Base-by-base conservation (phyloP, 345 rosid genomes). In the Linum usitatissimum region DNA sequence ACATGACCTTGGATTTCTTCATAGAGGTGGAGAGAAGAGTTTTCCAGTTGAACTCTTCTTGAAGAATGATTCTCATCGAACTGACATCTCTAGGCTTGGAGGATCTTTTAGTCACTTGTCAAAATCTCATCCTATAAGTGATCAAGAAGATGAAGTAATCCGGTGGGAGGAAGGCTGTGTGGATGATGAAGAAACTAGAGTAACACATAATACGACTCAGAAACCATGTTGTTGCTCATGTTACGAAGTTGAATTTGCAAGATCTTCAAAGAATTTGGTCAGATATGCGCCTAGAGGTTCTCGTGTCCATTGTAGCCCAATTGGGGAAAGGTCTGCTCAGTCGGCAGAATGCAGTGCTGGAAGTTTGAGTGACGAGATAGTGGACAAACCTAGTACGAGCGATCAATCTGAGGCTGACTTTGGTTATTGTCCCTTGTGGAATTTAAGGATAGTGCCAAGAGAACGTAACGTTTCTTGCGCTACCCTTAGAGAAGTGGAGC, bases 161-260 rank as follows among this genome's bases (percentile, higher is more conserved):
- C 83, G 69, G 75, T 90, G 97, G 99, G 97, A 90, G 74, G 99
- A 93, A 86, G 99, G 96, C 64, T 84, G 84, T 73, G 71, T 83
- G 91, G 97, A 93, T 77, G 96, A 84, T 60, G 86, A 83, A 73
- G 85, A 81, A 63, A 75, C 75, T 62, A 81, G 86, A 70, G 82
- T 90, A 55, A 86, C 96, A 53, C 99, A 93, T 73, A 76, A 68
- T 55, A 87, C 97, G 38, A 61, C 66, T 59, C 84, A 77, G 73
- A 93, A 87, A 72, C 99, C 99, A 53, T 93, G 97, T 75, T 93
- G 99, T 75, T 93, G 99, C 77, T 81, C 88, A 64, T 77, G 79
- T 75, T 78, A 76, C 76, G 96, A 93, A 53, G 64, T 73, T 66
- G 96, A 93, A 59, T 78, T 78, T 49, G 76, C 79, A 19, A 93